Conservation (phyloP, 163 green algal species). For the Scenedesmus sp. region DNA sequence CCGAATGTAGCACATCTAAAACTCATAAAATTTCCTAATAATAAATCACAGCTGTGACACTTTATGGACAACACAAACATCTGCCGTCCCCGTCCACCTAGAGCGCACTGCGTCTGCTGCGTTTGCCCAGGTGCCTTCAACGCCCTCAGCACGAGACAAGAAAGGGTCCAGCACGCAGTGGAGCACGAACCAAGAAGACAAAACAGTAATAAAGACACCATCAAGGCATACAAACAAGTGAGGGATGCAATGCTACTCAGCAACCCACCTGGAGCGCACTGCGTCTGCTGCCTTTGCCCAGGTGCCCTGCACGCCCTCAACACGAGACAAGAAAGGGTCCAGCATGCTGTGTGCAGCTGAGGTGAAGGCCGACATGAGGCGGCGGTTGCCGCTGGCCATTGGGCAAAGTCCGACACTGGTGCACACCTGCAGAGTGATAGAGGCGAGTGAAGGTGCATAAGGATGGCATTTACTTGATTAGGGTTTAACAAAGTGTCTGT, state of each 20-base stretch:
- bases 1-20: no score
- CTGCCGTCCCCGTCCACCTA: no score
- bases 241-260: neutral
- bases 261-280: neutral
- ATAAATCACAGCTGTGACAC: no score
- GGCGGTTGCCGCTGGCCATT: neutral
- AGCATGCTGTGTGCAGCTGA: neutral
- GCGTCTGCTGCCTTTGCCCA: neutral
- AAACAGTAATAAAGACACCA: neutral
- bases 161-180: neutral
- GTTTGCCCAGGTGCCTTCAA: neutral
- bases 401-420: constrained; percentile 63
- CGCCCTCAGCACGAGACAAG: neutral
- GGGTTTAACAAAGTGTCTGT: no score
- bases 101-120: no score
- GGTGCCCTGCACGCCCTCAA: neutral
- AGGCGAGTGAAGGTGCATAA: neutral
- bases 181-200: neutral
- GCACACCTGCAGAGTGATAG: constrained; percentile 46
- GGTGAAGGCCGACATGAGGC: neutral
- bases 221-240: neutral
- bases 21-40: no score
- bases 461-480: neutral
- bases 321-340: neutral
- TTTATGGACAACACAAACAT: no score